Evolutionary conservation across 2,329 filamentous ascomycete species (phyloP).

Genomic region (Monosporascus sp.): DNA sequence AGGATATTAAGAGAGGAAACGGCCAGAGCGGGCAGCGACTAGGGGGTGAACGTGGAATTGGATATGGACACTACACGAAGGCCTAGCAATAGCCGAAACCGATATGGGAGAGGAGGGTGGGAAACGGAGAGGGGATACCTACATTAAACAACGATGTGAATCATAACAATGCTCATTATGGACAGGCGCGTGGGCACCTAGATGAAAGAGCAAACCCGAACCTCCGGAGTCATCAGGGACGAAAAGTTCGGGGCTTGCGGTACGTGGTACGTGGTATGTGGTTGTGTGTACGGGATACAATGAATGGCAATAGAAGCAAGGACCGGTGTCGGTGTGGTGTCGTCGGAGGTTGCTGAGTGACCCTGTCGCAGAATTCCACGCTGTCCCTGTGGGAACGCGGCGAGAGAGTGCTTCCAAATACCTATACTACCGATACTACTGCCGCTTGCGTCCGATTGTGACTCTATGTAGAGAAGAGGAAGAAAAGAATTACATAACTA

Average conservation of each 20-base stretch:
- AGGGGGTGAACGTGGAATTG: neutral
- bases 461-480: no score
- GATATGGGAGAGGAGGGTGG: slow-evolving; percentile 2
- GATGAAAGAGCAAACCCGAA: slow-evolving; percentile 8
- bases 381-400: no score
- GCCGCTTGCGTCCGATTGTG: no score
- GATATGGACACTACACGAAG: slow-evolving; percentile 1
- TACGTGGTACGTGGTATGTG: neutral
- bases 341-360: no score
- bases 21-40: neutral
- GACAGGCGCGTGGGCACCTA: neutral
- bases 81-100: neutral
- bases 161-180: slow-evolving; percentile 20
- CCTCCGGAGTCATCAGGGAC: slow-evolving; percentile 3
- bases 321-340: no score
- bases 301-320: no score
- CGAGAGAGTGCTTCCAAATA: no score
- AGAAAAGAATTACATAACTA: no score
- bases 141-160: slow-evolving; percentile 12
- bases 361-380: no score
- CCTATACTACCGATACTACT: no score
- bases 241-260: neutral
- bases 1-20: neutral
- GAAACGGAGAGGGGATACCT: slow-evolving; percentile 10
- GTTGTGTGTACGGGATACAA: no score